A percentile compares a stretch with the other conserved stretches of the same genome.
Evolutionary conservation across 2,329 filamentous ascomycete species (phyloP).

Genomic region (Thermochaetoides dissita): DNA sequence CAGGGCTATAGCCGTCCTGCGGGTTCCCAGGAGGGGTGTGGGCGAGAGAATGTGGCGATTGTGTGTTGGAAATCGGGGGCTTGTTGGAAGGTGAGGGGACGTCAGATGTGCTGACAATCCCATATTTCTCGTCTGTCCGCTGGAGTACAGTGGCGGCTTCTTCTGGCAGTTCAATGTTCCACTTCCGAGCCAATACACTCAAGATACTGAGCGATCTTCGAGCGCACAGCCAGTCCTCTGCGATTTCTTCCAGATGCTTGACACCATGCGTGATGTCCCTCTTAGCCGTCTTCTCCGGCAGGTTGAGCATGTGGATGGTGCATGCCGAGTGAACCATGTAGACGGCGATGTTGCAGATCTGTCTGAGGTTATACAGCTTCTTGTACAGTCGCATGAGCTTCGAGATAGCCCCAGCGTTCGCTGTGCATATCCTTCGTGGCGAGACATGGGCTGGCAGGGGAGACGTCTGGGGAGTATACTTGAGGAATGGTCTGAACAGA

Average conservation of each 20-base stretch:
- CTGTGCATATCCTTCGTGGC: conserved; percentile 77
- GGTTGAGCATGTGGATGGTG: conserved; percentile 83
- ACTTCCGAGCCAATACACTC: conserved; percentile 72
- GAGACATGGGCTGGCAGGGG: conserved; percentile 79
- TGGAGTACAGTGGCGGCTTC: conserved; percentile 67
- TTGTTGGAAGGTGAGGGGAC: conserved; percentile 37
- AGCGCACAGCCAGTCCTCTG: conserved; percentile 85
- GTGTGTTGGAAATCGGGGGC: conserved; percentile 13
- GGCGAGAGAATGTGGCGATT: conserved; percentile 10
- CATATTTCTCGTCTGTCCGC: conserved; percentile 68
- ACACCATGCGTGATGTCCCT: conserved; percentile 83
- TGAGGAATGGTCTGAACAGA: conserved; percentile 86
- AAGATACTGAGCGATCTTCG: conserved; percentile 74
- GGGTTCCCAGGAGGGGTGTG: conserved; percentile 11
- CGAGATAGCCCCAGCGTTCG: conserved; percentile 77
- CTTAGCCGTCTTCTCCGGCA: conserved; percentile 81
- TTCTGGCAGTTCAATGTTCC: conserved; percentile 74
- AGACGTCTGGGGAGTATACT: conserved; percentile 68
- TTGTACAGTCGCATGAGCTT: conserved; percentile 93
- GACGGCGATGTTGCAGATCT: conserved; percentile 92
- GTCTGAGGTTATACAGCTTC: conserved; percentile 74
- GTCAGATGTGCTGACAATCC: conserved; percentile 50
- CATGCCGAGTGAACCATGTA: conserved; percentile 93
- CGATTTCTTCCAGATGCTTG: conserved; percentile 87
- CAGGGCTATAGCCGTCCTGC: conserved; percentile 23